Evolutionary conservation across 495 filamentous ascomycete genomes (phyloP), one percentile per base, ranked within the genome.

Genomic region (Melanomma pulvis-pyrius): DNA sequence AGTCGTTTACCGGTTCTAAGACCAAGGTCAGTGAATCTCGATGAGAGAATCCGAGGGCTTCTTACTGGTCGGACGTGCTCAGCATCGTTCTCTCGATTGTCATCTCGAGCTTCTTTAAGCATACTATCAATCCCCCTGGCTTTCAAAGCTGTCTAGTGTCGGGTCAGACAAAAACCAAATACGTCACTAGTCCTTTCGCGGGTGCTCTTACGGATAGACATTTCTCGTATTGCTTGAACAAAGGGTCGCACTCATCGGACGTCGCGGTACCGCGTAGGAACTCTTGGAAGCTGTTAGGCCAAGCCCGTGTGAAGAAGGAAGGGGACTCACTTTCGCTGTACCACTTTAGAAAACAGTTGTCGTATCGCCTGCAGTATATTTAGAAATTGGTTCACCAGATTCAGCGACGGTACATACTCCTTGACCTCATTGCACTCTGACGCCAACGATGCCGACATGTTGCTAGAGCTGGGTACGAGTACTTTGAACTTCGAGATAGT

Each of bases 341-440:
- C 92, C 92, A 97, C 75, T 93, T 96, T 46, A 97, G 77, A 71
- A 97, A 97, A 77, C 92, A 97, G 50, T 86, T 90, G 73, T 97
- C 92, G 75, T 97, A 97, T 73, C 87, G 90, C 72, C 74, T 80
- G 39, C 6, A 41, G 1, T 0, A 6, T 39, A 2, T 17, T 52
- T 61, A 44, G 56, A 15, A 15, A 44, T 44, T 44, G 2, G n/a
- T 44, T 6, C 13, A 17, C n/a, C n/a, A n/a, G n/a, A n/a, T 44
- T 15, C 9, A 11, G 6, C 17, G 22, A 8, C 56, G 21, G 15
- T 7, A 74, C 83, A 70, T 75, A 94, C 91, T 94, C 92, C 80
- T 96, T 96, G 68, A 90, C 83, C 67, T 92, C 87, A 68, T 94
- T 94, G 74, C 92, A 96, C 77, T 96, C 75, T 77, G 75, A 65